Percentiles rank a stretch among this genome's conserved stretches.
Evolutionary conservation across 352 stramenopile genomes (phyloP).

Genomic region (Phytophthora quininea): DNA sequence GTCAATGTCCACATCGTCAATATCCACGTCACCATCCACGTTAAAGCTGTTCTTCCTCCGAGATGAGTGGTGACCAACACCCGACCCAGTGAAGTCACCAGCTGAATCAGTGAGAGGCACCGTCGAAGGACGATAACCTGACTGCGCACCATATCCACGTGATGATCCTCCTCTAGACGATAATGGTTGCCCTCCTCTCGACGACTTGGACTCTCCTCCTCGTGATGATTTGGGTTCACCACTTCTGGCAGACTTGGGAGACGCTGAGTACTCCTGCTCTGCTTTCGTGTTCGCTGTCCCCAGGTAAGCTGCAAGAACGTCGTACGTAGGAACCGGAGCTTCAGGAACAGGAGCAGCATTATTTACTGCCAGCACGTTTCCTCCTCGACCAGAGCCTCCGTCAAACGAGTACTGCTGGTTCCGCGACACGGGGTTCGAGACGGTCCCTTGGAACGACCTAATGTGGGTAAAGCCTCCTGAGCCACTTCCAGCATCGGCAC

Average conservation of each 20-base stretch:
- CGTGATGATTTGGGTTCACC: background rate
- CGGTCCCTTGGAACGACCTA: conserved; percentile 26
- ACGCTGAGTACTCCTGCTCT: conserved; percentile 30
- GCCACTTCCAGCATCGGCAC: conserved; percentile 41
- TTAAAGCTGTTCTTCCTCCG: conserved; percentile 47
- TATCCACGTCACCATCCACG: conserved; percentile 39
- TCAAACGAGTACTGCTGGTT: conserved; percentile 50
- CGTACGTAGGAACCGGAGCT: conserved; percentile 37
- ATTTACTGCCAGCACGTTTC: conserved; percentile 19
- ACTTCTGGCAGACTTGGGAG: conserved; percentile 20
- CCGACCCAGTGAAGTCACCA: conserved; percentile 33
- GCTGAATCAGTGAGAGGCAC: conserved; percentile 34
- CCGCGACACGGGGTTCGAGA: conserved; percentile 29
- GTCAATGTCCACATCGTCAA: conserved; percentile 37
- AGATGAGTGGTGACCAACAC: conserved; percentile 20
- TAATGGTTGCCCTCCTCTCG: conserved; percentile 13
- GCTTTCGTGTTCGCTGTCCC: conserved; percentile 33
- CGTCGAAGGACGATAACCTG: conserved; percentile 26
- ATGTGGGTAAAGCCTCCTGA: conserved; percentile 26
- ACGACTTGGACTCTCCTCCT: conserved; percentile 17
- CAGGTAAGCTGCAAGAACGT: conserved; percentile 48
- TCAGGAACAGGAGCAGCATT: conserved; percentile 22
- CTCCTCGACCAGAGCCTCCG: conserved; percentile 15
- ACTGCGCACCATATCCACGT: background rate
- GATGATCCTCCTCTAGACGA: conserved; percentile 11